phyloP scores from a whole-genome alignment of 2,329 filamentous ascomycete species.

The Bipolaris oryzae region DNA sequence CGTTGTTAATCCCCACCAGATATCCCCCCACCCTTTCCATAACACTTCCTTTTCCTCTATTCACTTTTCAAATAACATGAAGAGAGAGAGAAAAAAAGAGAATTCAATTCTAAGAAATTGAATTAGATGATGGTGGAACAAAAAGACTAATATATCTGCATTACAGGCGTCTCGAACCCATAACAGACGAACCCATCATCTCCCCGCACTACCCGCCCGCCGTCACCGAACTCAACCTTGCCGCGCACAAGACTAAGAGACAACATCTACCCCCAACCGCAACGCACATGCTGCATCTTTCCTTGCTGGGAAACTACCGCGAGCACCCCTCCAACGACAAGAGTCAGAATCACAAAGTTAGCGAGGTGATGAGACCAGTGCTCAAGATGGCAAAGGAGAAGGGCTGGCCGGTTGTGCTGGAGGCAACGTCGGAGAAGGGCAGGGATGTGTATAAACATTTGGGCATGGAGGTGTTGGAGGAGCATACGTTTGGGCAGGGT shows the following conservation, averaged over 20 bases:
- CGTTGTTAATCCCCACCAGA: not conserved
- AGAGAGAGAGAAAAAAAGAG: no score
- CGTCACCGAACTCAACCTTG: slow-evolving; percentile 3
- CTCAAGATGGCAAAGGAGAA: slow-evolving; percentile 11
- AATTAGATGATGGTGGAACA: not conserved
- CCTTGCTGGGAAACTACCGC: slow-evolving; percentile 11
- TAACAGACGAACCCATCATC: not conserved
- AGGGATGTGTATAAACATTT: slow-evolving; percentile 11
- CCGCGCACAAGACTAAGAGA: not conserved
- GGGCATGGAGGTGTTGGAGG: slow-evolving; percentile 9
- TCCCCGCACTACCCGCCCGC: slow-evolving; percentile 1
- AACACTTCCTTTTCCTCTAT: no score
- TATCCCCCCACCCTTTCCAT: no score
- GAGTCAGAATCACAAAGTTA: slow-evolving; percentile 3
- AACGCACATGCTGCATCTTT: slow-evolving; percentile 8
- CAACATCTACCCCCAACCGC: not conserved
- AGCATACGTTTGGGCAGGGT: slow-evolving; percentile 5
- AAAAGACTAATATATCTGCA: not conserved
- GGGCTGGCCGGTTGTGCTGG: slow-evolving; percentile 11
- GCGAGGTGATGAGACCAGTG: slow-evolving; percentile 12
- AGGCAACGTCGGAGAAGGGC: slow-evolving; percentile 6
- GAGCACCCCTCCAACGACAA: not conserved
- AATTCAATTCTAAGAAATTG: no score
- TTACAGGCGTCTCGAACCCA: not conserved
- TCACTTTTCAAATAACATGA: no score